phyloP scores from a whole-genome alignment of 2,329 filamentous ascomycete species.

The Dactylella cylindrospora region DNA sequence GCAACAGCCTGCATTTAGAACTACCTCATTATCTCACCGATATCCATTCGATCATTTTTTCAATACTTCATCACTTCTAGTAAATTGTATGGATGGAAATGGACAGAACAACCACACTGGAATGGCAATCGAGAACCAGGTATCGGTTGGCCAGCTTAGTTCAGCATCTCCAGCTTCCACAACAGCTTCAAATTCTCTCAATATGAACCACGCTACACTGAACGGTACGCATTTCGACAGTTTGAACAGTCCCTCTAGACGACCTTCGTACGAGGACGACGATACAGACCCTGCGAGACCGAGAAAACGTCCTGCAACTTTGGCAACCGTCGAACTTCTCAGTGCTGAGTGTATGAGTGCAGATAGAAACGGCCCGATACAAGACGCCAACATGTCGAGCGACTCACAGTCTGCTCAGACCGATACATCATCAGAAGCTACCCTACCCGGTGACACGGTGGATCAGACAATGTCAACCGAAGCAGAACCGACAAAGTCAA shows the following conservation, averaged over 20 bases:
- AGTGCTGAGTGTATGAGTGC: slow-evolving; percentile 42
- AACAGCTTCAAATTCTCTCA: slow-evolving; percentile 25
- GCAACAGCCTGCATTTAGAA: slow-evolving; percentile 6
- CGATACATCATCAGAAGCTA: slow-evolving; percentile 33
- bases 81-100: slow-evolving; percentile 44
- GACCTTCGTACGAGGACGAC: slow-evolving; percentile 43
- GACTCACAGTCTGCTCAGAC: slow-evolving; percentile 7
- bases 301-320: slow-evolving; percentile 41
- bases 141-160: slow-evolving; percentile 40
- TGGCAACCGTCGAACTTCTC: slow-evolving; percentile 41
- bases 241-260: slow-evolving; percentile 39
- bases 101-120: slow-evolving; percentile 40
- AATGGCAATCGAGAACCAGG: slow-evolving; percentile 45
- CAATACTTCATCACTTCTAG: neutral
- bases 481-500: slow-evolving; percentile 1
- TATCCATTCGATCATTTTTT: slow-evolving; percentile 8
- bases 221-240: slow-evolving; percentile 40
- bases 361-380: slow-evolving; percentile 21
- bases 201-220: slow-evolving; percentile 35
- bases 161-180: slow-evolving; percentile 35
- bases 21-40: slow-evolving; percentile 12
- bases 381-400: slow-evolving; percentile 36
- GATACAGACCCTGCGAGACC: slow-evolving; percentile 43
- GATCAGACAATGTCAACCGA: slow-evolving; percentile 8
- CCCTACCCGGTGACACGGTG: slow-evolving; percentile 31